Evolutionary conservation across 768 basidiomycete genomes (phyloP), one percentile per base, ranked within the genome.

Genomic region (Dioszegia hungarica): DNA sequence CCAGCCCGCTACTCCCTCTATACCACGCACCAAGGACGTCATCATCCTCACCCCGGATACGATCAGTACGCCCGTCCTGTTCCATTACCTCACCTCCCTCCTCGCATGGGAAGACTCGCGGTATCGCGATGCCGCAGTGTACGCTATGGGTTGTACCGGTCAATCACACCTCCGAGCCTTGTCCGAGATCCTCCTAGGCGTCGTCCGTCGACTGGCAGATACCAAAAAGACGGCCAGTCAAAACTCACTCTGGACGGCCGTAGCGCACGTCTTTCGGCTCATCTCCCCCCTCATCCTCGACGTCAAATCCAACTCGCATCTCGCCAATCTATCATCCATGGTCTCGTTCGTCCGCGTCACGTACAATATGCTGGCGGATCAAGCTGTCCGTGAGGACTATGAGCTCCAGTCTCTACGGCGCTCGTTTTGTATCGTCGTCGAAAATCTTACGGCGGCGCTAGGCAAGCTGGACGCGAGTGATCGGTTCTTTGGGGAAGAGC

Each of bases 361-460:
- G 5, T 86, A 90, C 60, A 75, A 82, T 0, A 88, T 90, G 71
- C 79, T 97, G n/a, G 81, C 82, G 2, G 80, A 84, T 3, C 78
- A 84, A 0, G 86, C 88, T 36, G 82, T 85, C 65, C 83, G 86
- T 25, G 86, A 90, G 46, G 86, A 86, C 59, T 84, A 82, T 64
- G 82, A 87, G 1, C 76, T 91, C 25, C 89, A 93, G 60, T 83
- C 85, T 8, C 79, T 94, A 28, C 85, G 92, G 27, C 85, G 90
- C 24, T 93, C 89, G 73, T 95, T 94, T 74, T 95, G 92, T 67
- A 87, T 89, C 19, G 84, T 87, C 0, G 84, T 95, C 3, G 89
- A 92, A 73, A 84, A 87, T 47, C 81, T 95, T 10, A 90, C 92
- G 58, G 86, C 90, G 62, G 86, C 83, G 14, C 76, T 88, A 28